Base-by-base conservation (phyloP, 208 protist genomes). In the Trypanosomatidae sp. region DNA sequence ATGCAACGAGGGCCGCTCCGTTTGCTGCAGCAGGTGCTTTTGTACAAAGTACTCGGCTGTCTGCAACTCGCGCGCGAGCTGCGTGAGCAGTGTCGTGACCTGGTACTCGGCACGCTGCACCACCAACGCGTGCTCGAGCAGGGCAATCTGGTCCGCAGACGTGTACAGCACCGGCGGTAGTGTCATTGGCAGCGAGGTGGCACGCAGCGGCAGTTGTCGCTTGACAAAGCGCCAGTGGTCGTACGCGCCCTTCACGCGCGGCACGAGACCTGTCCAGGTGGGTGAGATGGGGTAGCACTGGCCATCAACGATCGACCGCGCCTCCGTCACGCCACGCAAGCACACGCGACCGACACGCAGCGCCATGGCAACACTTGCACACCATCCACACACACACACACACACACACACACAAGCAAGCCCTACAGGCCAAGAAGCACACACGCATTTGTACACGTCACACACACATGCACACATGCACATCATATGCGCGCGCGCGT, bases 1-100 rank as follows among this genome's bases (percentile, higher is more conserved):
- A 53, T 88, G 66, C 26, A 94, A 66, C n/a, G 77, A 88, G 2
- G 85, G 85, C 20, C 85, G 77, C 33, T 81, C 57, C 48, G 71
- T 62, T 30, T 71, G 64, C 41, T 79, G 40, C 52, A 94, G 48
- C 8, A 94, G 60, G 49, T 90, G 76, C 24, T 81, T 78, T 47
- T 83, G 66, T 5, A 94, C 35, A 51, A 90, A 94, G 42, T 88
- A 62, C 8, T 94, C 80, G 0, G 80, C 85, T 49, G 89, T 94
- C 30, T 80, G 85, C 22, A 90, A 71, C 18, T 80, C 78, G 26
- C 88, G 52, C 8, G 76, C 26, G 6, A 94, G 66, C 52, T 94
- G 85, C 6, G 85, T 85, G 15, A 94, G 75, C 32, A 77, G 79
- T 19, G 83, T 76, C 13, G 76, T 71, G 6, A 94, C 65, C 45